Percentiles rank a stretch among this genome's conserved stretches.
Evolutionary conservation across 1,284 basidiomycete species (phyloP).

Genomic region (Ceratobasidium sp.): DNA sequence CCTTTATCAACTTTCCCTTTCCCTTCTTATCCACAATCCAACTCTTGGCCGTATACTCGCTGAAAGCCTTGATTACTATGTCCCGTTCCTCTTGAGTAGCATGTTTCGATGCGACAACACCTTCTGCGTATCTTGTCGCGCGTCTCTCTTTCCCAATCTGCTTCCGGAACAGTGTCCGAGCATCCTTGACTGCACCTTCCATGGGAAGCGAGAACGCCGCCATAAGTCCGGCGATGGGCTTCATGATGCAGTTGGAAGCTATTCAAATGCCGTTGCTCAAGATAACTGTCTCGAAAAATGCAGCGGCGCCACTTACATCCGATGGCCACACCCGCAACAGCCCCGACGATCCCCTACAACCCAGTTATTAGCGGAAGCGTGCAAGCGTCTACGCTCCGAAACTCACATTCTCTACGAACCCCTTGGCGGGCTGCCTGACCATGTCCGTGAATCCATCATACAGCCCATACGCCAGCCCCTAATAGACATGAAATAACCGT

Average conservation of each 20-base stretch:
- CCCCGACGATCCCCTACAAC: slow-evolving; percentile 22
- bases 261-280: not conserved
- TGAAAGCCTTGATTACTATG: slow-evolving; percentile 60
- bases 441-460: slow-evolving; percentile 69
- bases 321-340: slow-evolving; percentile 14
- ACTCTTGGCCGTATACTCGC: slow-evolving; percentile 54
- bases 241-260: slow-evolving; percentile 27
- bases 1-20: slow-evolving; percentile 53
- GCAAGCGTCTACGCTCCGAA: too few species aligned
- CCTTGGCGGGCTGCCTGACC: slow-evolving; percentile 64
- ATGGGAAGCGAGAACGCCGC: slow-evolving; percentile 62
- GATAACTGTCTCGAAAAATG: not conserved
- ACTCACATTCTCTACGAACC: slow-evolving; percentile 49
- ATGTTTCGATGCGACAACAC: slow-evolving; percentile 57
- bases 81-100: slow-evolving; percentile 57
- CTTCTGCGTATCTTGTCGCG: slow-evolving; percentile 59
- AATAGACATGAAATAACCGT: not conserved
- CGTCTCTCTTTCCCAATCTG: slow-evolving; percentile 56
- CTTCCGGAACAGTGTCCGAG: slow-evolving; percentile 54
- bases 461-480: slow-evolving; percentile 58
- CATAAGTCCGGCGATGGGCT: slow-evolving; percentile 56
- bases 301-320: slow-evolving; percentile 10
- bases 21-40: slow-evolving; percentile 50
- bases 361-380: not conserved
- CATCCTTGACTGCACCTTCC: slow-evolving; percentile 60